Evolutionary conservation across 2,329 filamentous ascomycete genomes (phyloP), one percentile per base, ranked within the genome.

Genomic region (Zymoseptoria ardabiliae): DNA sequence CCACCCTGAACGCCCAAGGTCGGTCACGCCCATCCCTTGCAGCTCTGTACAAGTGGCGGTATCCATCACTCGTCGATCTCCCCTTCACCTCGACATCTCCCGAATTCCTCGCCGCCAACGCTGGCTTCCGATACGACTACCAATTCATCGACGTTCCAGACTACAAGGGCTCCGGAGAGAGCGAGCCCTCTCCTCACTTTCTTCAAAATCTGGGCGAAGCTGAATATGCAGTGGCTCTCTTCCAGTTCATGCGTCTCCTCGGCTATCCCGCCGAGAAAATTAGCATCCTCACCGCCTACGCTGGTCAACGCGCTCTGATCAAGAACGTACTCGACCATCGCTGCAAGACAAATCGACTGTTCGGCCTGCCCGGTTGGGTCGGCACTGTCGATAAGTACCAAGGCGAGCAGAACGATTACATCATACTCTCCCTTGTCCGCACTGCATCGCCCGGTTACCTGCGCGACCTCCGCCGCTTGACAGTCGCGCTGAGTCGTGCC

Each of bases 351-450:
- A 95, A 91, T 68, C 78, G 86, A 2, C 78, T 97, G 20, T 99
- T 99, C 75, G 92, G 93, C 8, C 78, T 96, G 74, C 94, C 94
- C 19, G 89, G 87, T 74, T 87, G 89, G 56, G 90, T 99, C 25
- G 92, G 90, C 3, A 99, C 95, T 4, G 93, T 99, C 63, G 94
- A 99, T 78, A 97, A 96, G 74, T 99, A 97, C 71, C 94, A 99
- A 78, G 95, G 94, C 73, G 94, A 99, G 79, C 94, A 99, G 76
- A 99, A 99, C 75, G 94, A 99, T 71, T 97, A 97, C 70, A 85
- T 99, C 66, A 96, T 99, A 68, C 84, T 99, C 58, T 97, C 92
- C 4, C 83, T 99, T 53, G 94, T 91, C 13, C 85, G 94, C 62
- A 97, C 95, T 11, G 89, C 87, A 58, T 84, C 88, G 20, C 90